These are phyloP conservation scores for Neurospora africana DNA, from an alignment of 495 filamentous ascomycete genomes.

Conservation along the genomic window DNA sequence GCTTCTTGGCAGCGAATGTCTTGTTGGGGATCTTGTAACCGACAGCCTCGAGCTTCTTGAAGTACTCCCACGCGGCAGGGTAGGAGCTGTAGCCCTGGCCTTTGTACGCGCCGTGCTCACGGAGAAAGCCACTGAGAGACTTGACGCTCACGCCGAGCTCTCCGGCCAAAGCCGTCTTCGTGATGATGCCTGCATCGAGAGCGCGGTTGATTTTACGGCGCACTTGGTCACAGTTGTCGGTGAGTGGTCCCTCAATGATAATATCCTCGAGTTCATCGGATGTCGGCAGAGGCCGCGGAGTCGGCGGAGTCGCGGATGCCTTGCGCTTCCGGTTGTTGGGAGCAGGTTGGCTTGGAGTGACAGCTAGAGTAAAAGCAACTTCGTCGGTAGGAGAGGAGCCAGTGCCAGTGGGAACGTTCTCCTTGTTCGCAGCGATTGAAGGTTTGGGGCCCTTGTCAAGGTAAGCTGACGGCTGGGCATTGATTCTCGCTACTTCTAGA, in stretches of 20 bases:
- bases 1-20: slow-evolving; percentile 17
- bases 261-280: slow-evolving; percentile 8
- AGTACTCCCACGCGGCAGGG: slow-evolving; percentile 22
- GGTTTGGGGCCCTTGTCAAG: not conserved
- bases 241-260: slow-evolving; percentile 12
- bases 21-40: slow-evolving; percentile 17
- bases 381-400: not conserved
- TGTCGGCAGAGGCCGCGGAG: slow-evolving; percentile 10
- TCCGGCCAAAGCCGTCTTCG: slow-evolving; percentile 33
- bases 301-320: slow-evolving; percentile 12
- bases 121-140: slow-evolving; percentile 29
- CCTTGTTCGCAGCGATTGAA: not conserved
- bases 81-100: slow-evolving; percentile 18
- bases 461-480: not conserved
- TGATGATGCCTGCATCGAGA: slow-evolving; percentile 37
- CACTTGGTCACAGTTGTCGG: slow-evolving; percentile 26
- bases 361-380: not conserved
- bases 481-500: not conserved
- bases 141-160: slow-evolving; percentile 27
- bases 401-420: not conserved
- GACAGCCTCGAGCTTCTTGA: slow-evolving; percentile 23
- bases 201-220: slow-evolving; percentile 34
- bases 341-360: not conserved
- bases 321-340: slow-evolving; percentile 26
- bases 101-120: slow-evolving; percentile 22